These are phyloP conservation scores for Coemansia sp. DNA, from an alignment of 192 early-diverging fungal species.

Conservation along the genomic window DNA sequence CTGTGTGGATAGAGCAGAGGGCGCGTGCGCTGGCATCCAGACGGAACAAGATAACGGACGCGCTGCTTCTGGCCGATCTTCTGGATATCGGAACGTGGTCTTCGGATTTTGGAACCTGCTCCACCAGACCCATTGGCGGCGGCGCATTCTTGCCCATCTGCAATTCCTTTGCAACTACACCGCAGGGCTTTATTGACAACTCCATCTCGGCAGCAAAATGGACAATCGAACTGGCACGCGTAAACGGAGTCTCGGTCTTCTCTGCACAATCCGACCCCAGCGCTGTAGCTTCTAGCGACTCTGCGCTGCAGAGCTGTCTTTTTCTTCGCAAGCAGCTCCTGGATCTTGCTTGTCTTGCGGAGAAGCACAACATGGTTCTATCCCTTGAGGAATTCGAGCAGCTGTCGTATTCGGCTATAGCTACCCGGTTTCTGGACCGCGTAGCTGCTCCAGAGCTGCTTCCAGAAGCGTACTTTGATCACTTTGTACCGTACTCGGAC, in stretches of 20 bases:
- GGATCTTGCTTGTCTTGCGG: constrained; percentile 60
- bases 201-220: constrained; percentile 15
- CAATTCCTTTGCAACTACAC: constrained; percentile 21
- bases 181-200: constrained; percentile 32
- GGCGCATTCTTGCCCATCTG: not conserved
- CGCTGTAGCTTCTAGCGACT: not conserved
- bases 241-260: constrained; percentile 5
- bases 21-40: constrained; percentile 54
- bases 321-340: constrained; percentile 55
- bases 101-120: not conserved
- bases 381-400: constrained; percentile 58
- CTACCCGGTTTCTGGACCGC: constrained; percentile 63
- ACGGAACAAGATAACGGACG: constrained; percentile 42
- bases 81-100: constrained; percentile 27
- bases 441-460: constrained; percentile 63
- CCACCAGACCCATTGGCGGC: not conserved
- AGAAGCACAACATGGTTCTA: constrained; percentile 50
- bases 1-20: constrained; percentile 57
- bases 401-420: constrained; percentile 45
- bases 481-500: constrained; percentile 61
- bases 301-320: constrained; percentile 16
- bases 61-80: constrained; percentile 51
- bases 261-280: not conserved
- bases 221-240: constrained; percentile 12
- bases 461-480: constrained; percentile 50